phyloP scores from a whole-genome alignment of 1,139 yeast genomes.

The Nadsonia starkeyi-henricii region DNA sequence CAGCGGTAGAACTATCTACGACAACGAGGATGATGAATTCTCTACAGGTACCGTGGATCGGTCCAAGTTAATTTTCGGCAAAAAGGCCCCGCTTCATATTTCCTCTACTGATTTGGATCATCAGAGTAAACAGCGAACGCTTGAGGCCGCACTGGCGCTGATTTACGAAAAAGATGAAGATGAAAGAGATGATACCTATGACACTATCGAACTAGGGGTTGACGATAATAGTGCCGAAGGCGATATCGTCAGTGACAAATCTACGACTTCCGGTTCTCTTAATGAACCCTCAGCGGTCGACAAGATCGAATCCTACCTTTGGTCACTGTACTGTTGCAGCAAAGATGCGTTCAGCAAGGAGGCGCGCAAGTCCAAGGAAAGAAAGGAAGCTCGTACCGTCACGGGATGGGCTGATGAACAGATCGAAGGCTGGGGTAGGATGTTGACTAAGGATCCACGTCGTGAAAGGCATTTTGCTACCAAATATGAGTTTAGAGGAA shows the following conservation, averaged over 20 bases:
- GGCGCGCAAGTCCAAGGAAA: constrained; percentile 36
- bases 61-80: constrained; percentile 5
- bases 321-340: constrained; percentile 40
- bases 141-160: constrained; percentile 49
- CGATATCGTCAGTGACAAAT: constrained; percentile 5
- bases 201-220: constrained; percentile 42
- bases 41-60: not conserved
- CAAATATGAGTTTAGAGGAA: not conserved
- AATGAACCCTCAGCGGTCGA: constrained; percentile 19
- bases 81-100: constrained; percentile 2
- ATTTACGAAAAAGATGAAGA: constrained; percentile 62
- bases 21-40: constrained; percentile 1
- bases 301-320: constrained; percentile 39
- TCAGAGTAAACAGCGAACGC: constrained; percentile 1
- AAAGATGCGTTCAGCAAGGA: constrained; percentile 38
- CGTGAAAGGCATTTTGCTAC: constrained; percentile 17
- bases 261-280: constrained; percentile 10
- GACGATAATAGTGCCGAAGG: constrained; percentile 16
- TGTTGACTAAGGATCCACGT: constrained; percentile 52
- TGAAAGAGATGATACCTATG: constrained; percentile 77
- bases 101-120: constrained; percentile 2
- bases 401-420: constrained; percentile 78
- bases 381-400: constrained; percentile 38
- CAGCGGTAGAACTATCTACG: not conserved
- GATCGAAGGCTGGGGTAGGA: constrained; percentile 84